Conservation (phyloP, 768 basidiomycete genomes). For the Serendipita indica region DNA sequence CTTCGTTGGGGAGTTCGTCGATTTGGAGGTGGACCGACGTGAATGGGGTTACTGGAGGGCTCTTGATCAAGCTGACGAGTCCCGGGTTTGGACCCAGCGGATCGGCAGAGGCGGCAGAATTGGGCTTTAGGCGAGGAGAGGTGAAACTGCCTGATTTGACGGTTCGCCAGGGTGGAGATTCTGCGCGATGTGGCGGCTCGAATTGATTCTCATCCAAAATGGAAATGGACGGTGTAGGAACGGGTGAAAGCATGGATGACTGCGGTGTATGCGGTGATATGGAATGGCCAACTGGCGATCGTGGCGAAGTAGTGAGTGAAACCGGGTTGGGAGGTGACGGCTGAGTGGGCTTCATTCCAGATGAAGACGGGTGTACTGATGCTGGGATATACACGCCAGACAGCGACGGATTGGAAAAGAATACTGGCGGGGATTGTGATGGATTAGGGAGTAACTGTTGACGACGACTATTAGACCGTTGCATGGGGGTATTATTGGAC, state of each 20-base stretch:
- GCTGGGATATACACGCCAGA: not conserved
- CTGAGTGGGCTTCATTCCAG: not conserved
- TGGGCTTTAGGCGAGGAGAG: not conserved
- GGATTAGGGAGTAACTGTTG: not conserved
- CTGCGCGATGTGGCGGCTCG: not conserved
- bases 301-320: not conserved
- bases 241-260: conserved; percentile 4
- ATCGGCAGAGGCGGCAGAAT: not conserved
- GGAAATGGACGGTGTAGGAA: not conserved
- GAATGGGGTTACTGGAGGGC: not conserved
- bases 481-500: not conserved
- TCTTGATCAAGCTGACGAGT: not conserved
- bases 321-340: not conserved
- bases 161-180: not conserved
- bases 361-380: not conserved
- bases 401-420: not conserved
- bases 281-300: not conserved
- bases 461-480: not conserved
- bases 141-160: not conserved
- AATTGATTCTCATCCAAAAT: not conserved
- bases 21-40: not conserved
- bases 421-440: not conserved
- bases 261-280: not conserved
- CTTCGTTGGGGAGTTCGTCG: not conserved
- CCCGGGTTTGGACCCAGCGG: not conserved